These are phyloP conservation scores for Periconia sp. DNA, from an alignment of 2,329 filamentous ascomycete genomes.

Conservation along the genomic window DNA sequence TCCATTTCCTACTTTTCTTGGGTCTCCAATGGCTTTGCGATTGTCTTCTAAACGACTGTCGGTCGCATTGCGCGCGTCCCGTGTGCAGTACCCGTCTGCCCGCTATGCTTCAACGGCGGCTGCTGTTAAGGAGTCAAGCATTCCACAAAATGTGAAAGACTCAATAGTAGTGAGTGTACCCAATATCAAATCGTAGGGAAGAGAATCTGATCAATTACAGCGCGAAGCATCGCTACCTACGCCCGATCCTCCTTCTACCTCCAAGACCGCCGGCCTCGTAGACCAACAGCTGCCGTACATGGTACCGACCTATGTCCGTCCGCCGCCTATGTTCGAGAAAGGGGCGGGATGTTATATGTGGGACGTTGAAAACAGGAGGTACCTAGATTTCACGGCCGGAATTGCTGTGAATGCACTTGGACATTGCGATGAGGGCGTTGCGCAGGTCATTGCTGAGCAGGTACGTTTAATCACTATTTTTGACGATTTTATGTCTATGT, in stretches of 20 bases:
- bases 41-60: slow-evolving; percentile 32
- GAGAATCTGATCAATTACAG: slow-evolving; percentile 25
- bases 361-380: slow-evolving; percentile 87
- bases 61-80: slow-evolving; percentile 32
- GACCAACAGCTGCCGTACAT: slow-evolving; percentile 82
- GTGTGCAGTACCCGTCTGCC: slow-evolving; percentile 23
- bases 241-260: slow-evolving; percentile 75
- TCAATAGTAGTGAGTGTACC: slow-evolving; percentile 46
- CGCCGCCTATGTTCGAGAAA: slow-evolving; percentile 85
- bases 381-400: slow-evolving; percentile 92
- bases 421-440: slow-evolving; percentile 83
- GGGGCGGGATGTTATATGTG: slow-evolving; percentile 87
- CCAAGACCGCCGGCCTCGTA: slow-evolving; percentile 75
- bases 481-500: slow-evolving; percentile 1
- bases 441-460: slow-evolving; percentile 78
- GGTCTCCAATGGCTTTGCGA: slow-evolving; percentile 37
- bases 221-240: slow-evolving; percentile 60
- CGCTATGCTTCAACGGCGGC: slow-evolving; percentile 50
- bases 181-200: too few species aligned
- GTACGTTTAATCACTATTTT: too few species aligned
- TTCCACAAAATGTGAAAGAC: slow-evolving; percentile 49
- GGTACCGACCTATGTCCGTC: slow-evolving; percentile 93
- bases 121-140: slow-evolving; percentile 45
- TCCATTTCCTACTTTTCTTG: slow-evolving; percentile 1
- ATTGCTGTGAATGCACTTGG: slow-evolving; percentile 95